Percentiles rank a stretch among this genome's conserved stretches.
These are phyloP conservation scores for Echeveria elegans DNA, from an alignment of 164 flowering plant genomes.

Conservation along the genomic window DNA sequence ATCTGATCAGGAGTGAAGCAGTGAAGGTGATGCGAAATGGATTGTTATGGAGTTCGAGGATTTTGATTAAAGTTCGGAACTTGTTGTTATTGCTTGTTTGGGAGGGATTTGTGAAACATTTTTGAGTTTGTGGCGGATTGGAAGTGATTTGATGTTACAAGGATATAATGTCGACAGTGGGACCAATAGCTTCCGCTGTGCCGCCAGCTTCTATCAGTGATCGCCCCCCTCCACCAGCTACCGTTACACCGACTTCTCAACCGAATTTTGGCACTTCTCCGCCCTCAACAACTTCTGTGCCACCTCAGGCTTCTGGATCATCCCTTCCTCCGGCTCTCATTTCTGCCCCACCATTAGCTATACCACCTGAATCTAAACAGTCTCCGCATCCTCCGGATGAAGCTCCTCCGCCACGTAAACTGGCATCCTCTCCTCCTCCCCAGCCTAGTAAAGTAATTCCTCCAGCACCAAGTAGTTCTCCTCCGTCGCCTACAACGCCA, in stretches of 20 bases:
- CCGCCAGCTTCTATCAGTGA: constrained; percentile 19
- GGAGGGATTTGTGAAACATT: neutral
- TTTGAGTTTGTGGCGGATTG: constrained; percentile 6
- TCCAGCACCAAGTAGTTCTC: neutral
- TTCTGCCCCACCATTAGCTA: constrained; percentile 14
- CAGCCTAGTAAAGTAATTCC: constrained; percentile 8
- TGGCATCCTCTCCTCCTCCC: constrained; percentile 22
- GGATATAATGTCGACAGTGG: constrained; percentile 21
- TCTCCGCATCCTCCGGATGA: constrained; percentile 18
- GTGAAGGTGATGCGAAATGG: too few species aligned
- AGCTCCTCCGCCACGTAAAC: constrained; percentile 25
- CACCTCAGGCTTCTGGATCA: constrained; percentile 16
- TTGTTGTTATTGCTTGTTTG: too few species aligned
- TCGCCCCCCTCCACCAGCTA: constrained; percentile 10
- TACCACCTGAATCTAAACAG: constrained; percentile 5
- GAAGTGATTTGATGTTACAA: constrained; percentile 1
- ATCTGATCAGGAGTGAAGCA: too few species aligned
- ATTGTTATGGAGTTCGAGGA: too few species aligned
- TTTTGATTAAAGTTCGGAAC: neutral
- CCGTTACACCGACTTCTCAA: too few species aligned
- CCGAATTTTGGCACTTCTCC: constrained; percentile 5
- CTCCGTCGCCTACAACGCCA: neutral
- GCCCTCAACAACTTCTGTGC: constrained; percentile 14
- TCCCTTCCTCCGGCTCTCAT: constrained; percentile 9
- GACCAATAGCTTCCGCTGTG: constrained; percentile 24